phyloP scores from a whole-genome alignment of 225 moss, liverwort and hornwort species.

The Marchantia polymorpha region DNA sequence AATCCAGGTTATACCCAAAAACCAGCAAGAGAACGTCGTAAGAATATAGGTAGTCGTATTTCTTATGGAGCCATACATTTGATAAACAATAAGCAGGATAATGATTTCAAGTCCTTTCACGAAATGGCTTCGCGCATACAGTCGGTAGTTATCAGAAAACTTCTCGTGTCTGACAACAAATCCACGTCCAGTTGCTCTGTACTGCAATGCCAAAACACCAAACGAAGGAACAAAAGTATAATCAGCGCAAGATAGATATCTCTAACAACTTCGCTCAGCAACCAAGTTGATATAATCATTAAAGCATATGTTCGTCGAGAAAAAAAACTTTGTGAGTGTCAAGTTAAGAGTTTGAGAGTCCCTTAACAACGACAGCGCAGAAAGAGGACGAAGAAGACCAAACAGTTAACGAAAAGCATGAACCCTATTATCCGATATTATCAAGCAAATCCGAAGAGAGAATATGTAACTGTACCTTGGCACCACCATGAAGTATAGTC shows the following conservation, averaged over 20 bases:
- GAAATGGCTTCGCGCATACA: constrained; percentile 89
- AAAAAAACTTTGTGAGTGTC: too few relatives aligned
- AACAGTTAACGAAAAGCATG: not conserved
- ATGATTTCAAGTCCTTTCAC: constrained; percentile 89
- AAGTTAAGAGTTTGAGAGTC: not conserved
- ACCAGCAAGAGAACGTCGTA: constrained; percentile 93
- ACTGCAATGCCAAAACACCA: constrained; percentile 47
- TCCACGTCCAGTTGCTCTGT: constrained; percentile 92
- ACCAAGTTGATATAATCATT: too few relatives aligned
- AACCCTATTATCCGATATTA: not conserved
- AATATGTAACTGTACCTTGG: constrained; percentile 50
- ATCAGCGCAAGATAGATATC: too few relatives aligned
- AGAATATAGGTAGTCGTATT: constrained; percentile 64
- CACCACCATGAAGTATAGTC: constrained; percentile 97
- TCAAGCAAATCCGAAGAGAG: not conserved
- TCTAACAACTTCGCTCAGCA: too few relatives aligned
- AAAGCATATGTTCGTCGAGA: too few relatives aligned
- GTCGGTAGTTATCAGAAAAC: constrained; percentile 76
- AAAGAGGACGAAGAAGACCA: not conserved
- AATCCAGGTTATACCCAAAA: constrained; percentile 84
- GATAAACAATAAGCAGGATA: constrained; percentile 75
- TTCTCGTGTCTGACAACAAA: constrained; percentile 94
- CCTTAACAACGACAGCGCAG: not conserved
- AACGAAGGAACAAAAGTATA: not conserved
- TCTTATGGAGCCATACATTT: constrained; percentile 57